Conservation (phyloP, 2,329 filamentous ascomycete species). For the Alternaria metachromatica region DNA sequence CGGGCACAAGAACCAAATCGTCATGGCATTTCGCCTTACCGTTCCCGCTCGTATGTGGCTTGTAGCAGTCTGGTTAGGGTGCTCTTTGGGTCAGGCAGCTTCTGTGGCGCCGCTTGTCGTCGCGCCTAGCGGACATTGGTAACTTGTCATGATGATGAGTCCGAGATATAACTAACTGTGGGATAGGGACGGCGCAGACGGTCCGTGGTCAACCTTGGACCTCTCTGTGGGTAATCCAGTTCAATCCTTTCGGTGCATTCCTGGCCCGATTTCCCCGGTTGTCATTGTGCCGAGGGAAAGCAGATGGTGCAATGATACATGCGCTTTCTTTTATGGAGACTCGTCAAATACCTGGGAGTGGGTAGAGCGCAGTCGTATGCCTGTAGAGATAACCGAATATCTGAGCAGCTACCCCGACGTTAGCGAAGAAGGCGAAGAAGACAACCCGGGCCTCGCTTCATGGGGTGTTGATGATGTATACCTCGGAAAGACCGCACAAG, state of each 20-base stretch:
- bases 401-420: neutral
- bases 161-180: rapidly evolving
- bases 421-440: neutral
- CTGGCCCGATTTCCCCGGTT: neutral
- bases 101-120: neutral
- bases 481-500: neutral
- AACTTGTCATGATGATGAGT: neutral
- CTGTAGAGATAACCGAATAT: too few relatives aligned
- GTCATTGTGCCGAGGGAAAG: neutral
- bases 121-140: neutral
- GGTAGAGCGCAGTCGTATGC: too few relatives aligned
- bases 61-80: neutral
- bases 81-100: neutral
- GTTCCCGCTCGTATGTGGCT: neutral
- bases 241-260: slow-evolving; percentile 27
- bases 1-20: too few relatives aligned
- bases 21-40: neutral
- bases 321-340: slow-evolving; percentile 46
- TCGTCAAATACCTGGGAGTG: neutral
- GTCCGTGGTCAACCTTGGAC: slow-evolving; percentile 35
- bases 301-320: slow-evolving; percentile 2
- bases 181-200: slow-evolving; percentile 13
- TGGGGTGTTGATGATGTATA: neutral
- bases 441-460: too few relatives aligned
- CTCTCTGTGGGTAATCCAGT: slow-evolving; percentile 37